Evolutionary conservation across 148 eudicot species (phyloP).

Genomic region (Drosera capensis): DNA sequence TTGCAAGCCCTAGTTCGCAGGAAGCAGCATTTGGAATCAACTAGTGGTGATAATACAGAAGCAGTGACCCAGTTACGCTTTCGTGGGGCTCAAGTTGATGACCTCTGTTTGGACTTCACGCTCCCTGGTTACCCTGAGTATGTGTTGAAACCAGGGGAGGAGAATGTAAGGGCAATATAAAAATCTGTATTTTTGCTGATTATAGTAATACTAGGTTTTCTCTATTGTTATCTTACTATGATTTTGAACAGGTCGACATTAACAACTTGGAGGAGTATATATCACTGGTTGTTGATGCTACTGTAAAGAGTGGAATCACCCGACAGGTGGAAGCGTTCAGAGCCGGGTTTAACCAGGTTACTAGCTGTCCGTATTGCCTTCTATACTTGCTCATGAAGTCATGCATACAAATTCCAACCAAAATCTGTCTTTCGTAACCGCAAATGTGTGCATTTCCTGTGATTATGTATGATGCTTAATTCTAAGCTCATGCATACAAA

Average conservation of each 20-base stretch:
- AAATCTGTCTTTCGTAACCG: too few relatives aligned
- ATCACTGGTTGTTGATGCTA: constrained; percentile 76
- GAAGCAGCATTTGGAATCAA: constrained; percentile 67
- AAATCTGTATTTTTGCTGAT: neutral
- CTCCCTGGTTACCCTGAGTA: constrained; percentile 92
- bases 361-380: neutral
- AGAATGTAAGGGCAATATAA: constrained; percentile 28
- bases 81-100: constrained; percentile 67
- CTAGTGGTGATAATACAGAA: constrained; percentile 41
- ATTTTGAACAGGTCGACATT: constrained; percentile 52
- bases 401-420: too few relatives aligned
- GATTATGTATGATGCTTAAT: neutral
- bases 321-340: constrained; percentile 91
- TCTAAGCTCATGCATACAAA: neutral
- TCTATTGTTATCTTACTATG: constrained; percentile 2
- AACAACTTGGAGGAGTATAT: constrained; percentile 72
- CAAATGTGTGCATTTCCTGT: neutral
- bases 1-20: constrained; percentile 68
- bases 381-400: neutral
- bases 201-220: neutral
- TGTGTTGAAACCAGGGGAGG: constrained; percentile 46
- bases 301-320: constrained; percentile 58
- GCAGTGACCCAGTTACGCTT: constrained; percentile 43
- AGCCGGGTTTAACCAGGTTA: constrained; percentile 86
- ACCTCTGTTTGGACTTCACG: constrained; percentile 89